phyloP scores from a whole-genome alignment of 148 eudicot genomes.

The Amaranthus palmeri region DNA sequence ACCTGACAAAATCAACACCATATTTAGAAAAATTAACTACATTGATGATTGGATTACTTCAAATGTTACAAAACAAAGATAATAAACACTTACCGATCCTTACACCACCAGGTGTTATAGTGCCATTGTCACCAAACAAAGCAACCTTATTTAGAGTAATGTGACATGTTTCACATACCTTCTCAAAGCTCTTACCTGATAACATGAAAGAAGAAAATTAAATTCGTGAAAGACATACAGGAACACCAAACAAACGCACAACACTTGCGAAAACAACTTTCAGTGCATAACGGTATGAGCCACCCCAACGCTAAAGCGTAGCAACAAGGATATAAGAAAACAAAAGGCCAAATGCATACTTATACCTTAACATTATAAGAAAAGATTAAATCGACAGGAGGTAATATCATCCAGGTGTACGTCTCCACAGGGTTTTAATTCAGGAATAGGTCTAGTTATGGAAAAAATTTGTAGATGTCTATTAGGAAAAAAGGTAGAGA shows the following conservation, averaged over 20 bases:
- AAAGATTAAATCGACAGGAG: no score
- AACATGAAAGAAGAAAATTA: slow-evolving; percentile 4
- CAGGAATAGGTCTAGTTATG: no score
- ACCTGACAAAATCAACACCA: slow-evolving; percentile 34
- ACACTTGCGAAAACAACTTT: background rate
- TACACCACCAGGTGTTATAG: slow-evolving; percentile 68
- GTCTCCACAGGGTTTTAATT: no score
- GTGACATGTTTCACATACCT: slow-evolving; percentile 88
- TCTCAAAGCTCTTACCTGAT: slow-evolving; percentile 74
- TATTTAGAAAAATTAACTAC: background rate
- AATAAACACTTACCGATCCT: slow-evolving; percentile 34
- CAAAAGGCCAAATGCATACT: no score
- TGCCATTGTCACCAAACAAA: slow-evolving; percentile 72
- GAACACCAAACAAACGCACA: background rate
- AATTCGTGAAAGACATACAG: background rate
- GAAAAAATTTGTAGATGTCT: no score
- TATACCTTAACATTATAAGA: no score
- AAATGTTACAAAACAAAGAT: background rate
- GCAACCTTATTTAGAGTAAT: slow-evolving; percentile 81
- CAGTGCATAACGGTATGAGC: background rate
- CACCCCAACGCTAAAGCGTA: no score
- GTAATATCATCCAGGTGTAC: no score
- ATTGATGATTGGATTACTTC: background rate
- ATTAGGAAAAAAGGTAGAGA: background rate
- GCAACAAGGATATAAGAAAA: no score